Evolutionary conservation across 345 rosid species (phyloP).

Genomic region (Corymbia maculata): DNA sequence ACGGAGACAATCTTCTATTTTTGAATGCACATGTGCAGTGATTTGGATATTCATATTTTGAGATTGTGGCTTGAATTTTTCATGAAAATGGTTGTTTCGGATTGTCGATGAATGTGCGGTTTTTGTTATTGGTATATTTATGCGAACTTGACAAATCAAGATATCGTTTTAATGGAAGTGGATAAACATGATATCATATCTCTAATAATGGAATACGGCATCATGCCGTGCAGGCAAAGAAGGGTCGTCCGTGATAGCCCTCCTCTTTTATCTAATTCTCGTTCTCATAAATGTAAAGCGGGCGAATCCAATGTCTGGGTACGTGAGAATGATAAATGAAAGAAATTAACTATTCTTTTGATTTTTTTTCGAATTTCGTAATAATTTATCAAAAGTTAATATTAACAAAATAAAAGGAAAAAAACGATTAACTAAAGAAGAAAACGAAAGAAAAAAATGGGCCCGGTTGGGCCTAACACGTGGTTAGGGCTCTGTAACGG

Average conservation of each 20-base stretch:
- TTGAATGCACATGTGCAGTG: no score
- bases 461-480: neutral
- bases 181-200: neutral
- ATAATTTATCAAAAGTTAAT: neutral
- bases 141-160: neutral
- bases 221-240: no score
- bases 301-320: rapidly evolving
- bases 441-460: neutral
- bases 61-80: neutral
- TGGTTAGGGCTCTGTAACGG: neutral
- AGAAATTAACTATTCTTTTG: neutral
- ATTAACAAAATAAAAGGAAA: neutral
- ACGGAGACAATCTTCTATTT: no score
- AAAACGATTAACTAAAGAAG: neutral
- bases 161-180: neutral
- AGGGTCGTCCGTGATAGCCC: no score
- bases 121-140: neutral
- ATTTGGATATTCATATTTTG: no score
- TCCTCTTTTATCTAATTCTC: no score
- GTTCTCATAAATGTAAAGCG: neutral
- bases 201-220: neutral
- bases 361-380: neutral
- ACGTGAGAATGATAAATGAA: neutral
- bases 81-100: neutral
- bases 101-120: neutral